Base-by-base conservation (phyloP, 1,284 basidiomycete genomes). In the Ceratobasidium papillatum region DNA sequence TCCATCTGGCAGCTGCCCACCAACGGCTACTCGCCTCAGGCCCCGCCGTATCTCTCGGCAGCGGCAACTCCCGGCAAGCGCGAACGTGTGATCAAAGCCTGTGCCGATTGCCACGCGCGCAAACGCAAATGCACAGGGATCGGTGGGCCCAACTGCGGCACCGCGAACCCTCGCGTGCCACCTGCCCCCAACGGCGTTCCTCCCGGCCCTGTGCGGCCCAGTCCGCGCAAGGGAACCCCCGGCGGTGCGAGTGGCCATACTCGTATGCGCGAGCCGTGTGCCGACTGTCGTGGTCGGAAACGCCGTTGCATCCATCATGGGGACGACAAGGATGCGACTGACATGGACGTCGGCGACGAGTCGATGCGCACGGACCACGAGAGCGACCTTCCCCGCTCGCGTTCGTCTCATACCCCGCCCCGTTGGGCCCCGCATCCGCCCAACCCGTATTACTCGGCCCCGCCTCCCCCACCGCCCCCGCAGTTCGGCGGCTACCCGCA, bases 21-120 rank as follows among this genome's bases (percentile, higher is more conserved):
- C 5, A 69, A 52, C 52, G 66, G 66, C 4, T 69, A 56, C 51
- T 51, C 65, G 17, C 65, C 61, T 22, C 43, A 45, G 62, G 27
- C 43, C 32, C 17, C 43, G 32, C 58, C 58, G 43, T 49, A 30
- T n/a, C 38, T 45, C 22, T 4, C 59, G 4, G 56, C 56, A 30
- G 22, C 61, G 61, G 43, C 66, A 30, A 59, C 66, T n/a, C 66
- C 52, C 22, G 38, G 27, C 66, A 69, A 51, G 69, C 69, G 56
- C 43, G 58, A 72, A 22, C 56, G 69, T 22, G 58, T 47, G 56
- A 56, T 38, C 66, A 69, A 69, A 34, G 66, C 66, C 19, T 72
- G 69, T 30, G 56, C 69, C n/a, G 69, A 72, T n/a, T 72, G 69
- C 69, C 69, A 72, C 32, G 69, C 69, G 12, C 69, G 56, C 58